Base-by-base conservation (phyloP, 352 stramenopile genomes). In the Phytopythium boreale region DNA sequence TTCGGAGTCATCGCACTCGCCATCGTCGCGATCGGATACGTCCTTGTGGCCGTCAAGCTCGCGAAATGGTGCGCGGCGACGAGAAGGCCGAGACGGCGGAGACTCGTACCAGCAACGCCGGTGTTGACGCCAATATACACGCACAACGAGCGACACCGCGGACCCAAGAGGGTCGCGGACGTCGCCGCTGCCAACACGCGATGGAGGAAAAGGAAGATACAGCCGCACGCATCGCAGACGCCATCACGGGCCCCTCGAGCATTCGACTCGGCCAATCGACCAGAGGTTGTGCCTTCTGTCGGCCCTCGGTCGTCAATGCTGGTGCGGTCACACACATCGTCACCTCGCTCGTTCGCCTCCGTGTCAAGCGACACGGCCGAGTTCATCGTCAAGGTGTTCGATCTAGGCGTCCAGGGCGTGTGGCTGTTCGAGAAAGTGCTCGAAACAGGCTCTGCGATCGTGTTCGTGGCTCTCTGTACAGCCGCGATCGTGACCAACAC, bases 11-110 rank as follows among this genome's bases (percentile, higher is more conserved):
- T 27, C 14, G 72, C 63, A 1, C 56, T 82, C 1, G 58, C 26
- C 20, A 41, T 69, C n/a, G 55, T 75, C 24, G 61, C 47, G 0
- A 2, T 75, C 34, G 65, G 70, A 12, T 80, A 86, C 29, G 20
- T 69, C 12, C 61, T 64, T 41, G 60, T 74, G 11, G 29, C 64
- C 9, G 37, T 22, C 11, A 52, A 66, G 20, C 43, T 70, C 22
- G n/a, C 69, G 26, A 27, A 14, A 22, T 63, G 50, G 49, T 36
- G 20, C 52, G 50, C 26, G 7, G 0, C 7, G 24, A 11, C 24
- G 12, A 36, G 19, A 6, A 37, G 27, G 6, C 49, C 0, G 19
- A 55, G 0, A 1, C 0, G 4, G 49, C 24, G n/a, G 15, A 10
- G 17, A 37, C 49, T n/a, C 26, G 24, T 12, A 19, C 49, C 49